A percentile compares a stretch with the other conserved stretches of the same genome.
phyloP scores from a whole-genome alignment of 163 green algal genomes.

The Chlorella variabilis region DNA sequence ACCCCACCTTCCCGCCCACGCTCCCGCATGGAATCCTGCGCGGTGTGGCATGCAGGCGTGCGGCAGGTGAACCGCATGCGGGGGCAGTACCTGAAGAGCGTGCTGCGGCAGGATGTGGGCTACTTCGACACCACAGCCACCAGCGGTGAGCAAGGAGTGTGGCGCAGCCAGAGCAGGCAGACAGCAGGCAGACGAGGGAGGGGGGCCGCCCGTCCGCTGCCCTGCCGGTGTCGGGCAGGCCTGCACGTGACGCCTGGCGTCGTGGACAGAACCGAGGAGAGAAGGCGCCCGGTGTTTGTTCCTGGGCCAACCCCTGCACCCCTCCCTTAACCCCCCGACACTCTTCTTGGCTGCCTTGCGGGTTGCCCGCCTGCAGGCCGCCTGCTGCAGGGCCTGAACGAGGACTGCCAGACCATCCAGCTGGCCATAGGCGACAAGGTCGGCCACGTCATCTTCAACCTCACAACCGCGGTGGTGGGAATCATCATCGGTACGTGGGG shows the following conservation, averaged over 20 bases:
- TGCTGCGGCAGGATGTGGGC: conserved; percentile 75
- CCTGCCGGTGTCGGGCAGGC: too few species aligned
- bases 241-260: too few species aligned
- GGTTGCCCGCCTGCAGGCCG: conserved; percentile 32
- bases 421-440: conserved; percentile 76
- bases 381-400: conserved; percentile 82
- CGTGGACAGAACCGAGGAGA: too few species aligned
- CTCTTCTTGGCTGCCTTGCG: too few species aligned
- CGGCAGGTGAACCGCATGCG: conserved; percentile 73
- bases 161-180: too few species aligned
- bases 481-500: conserved; percentile 54
- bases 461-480: conserved; percentile 47
- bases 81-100: conserved; percentile 66
- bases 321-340: too few species aligned
- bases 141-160: conserved; percentile 51
- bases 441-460: conserved; percentile 45
- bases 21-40: too few species aligned
- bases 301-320: too few species aligned
- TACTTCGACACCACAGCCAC: conserved; percentile 81
- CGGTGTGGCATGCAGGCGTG: conserved; percentile 57
- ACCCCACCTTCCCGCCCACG: too few species aligned
- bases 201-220: too few species aligned
- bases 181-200: too few species aligned
- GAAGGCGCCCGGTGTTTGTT: too few species aligned
- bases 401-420: conserved; percentile 76